These are phyloP conservation scores for Tripidium arundinaceum DNA, from an alignment of 202 grass and related monocot genomes.

Conservation along the genomic window DNA sequence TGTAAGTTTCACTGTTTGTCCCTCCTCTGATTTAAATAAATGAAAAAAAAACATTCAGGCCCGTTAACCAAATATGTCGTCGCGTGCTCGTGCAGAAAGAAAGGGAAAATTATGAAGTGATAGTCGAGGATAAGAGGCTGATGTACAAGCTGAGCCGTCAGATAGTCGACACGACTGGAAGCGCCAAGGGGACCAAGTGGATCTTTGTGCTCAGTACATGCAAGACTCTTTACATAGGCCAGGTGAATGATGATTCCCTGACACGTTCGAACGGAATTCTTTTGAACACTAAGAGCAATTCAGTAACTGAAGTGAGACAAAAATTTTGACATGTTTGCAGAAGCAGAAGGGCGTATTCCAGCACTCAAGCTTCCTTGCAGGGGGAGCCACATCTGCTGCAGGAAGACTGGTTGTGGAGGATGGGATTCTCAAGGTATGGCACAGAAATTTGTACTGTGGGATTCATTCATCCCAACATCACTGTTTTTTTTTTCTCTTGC, in stretches of 20 bases:
- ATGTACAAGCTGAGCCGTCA: constrained; percentile 47
- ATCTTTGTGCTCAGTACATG: constrained; percentile 82
- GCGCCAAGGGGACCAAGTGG: constrained; percentile 56
- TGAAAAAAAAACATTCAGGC: constrained; percentile 3
- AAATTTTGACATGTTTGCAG: constrained; percentile 35
- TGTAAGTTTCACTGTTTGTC: constrained; percentile 40
- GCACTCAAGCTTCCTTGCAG: constrained; percentile 87
- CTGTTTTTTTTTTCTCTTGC: neutral
- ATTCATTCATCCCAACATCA: neutral
- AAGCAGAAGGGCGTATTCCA: constrained; percentile 81
- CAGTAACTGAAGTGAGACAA: neutral
- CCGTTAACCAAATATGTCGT: neutral
- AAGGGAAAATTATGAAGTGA: too few relatives aligned
- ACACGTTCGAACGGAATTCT: neutral
- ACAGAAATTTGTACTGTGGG: neutral
- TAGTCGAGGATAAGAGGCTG: constrained; percentile 26
- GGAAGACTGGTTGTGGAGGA: constrained; percentile 68
- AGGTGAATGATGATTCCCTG: constrained; percentile 34
- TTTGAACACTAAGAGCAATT: neutral
- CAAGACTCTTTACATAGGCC: constrained; percentile 60
- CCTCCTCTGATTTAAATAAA: neutral
- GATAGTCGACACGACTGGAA: constrained; percentile 43
- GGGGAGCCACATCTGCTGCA: constrained; percentile 81
- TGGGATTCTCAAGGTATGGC: constrained; percentile 61
- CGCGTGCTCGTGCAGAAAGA: constrained; percentile 51